phyloP scores from a whole-genome alignment of 148 eudicot genomes.

The Heliosperma pusillum region DNA sequence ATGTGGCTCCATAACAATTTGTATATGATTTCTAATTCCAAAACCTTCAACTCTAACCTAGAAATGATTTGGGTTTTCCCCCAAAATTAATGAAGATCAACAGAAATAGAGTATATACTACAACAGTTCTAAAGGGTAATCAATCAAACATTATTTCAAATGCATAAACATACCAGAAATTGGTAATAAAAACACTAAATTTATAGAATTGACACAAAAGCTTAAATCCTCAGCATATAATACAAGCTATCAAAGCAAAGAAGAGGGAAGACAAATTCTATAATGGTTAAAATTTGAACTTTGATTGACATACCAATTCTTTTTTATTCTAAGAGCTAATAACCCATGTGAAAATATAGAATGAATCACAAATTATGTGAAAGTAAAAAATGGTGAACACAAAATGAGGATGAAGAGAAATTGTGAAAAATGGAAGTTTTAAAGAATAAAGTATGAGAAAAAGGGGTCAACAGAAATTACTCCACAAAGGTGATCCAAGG shows the following conservation, averaged over 20 bases:
- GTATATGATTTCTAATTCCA: not conserved
- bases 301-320: not conserved
- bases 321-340: not conserved
- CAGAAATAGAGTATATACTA: constrained; percentile 17
- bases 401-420: constrained; percentile 13
- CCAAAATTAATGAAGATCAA: not conserved
- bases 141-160: constrained; percentile 17
- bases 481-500: not conserved
- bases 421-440: constrained; percentile 1
- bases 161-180: not conserved
- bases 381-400: not conserved
- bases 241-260: not conserved
- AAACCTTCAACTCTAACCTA: not conserved
- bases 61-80: constrained; percentile 3
- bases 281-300: constrained; percentile 9
- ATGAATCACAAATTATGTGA: not conserved
- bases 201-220: constrained; percentile 1
- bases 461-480: constrained; percentile 8
- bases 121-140: constrained; percentile 11
- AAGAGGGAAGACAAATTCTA: not conserved
- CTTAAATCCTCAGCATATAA: constrained; percentile 15
- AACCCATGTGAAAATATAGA: too few species aligned
- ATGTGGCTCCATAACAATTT: constrained; percentile 33
- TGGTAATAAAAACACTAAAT: not conserved
- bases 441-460: not conserved